Conservation (phyloP, 192 early-diverging fungal genomes). For the Coemansia sp. region DNA sequence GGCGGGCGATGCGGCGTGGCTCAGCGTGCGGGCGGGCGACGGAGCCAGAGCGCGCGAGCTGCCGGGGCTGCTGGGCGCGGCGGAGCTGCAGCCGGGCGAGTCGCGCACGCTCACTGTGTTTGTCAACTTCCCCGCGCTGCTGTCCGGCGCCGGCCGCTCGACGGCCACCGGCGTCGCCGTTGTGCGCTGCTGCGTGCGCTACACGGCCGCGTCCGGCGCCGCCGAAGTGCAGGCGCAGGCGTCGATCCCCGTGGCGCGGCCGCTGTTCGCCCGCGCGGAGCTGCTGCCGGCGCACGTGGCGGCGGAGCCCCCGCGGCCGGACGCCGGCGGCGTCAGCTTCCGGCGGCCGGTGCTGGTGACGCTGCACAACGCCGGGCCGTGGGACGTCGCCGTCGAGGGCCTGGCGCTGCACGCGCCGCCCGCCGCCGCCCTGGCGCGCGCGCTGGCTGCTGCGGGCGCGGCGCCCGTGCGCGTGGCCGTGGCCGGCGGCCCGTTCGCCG, state of each 20-base stretch:
- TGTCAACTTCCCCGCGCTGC: conserved; percentile 21
- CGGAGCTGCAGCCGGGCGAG: conserved; percentile 5
- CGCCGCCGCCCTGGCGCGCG: neutral
- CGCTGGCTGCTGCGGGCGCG: neutral
- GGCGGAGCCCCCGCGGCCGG: too few relatives aligned
- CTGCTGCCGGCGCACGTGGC: conserved; percentile 15
- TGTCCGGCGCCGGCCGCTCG: conserved; percentile 3
- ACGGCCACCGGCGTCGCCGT: neutral
- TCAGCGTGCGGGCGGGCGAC: neutral
- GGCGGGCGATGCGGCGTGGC: conserved; percentile 1
- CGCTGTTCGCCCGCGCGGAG: conserved; percentile 15
- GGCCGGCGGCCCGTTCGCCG: too few relatives aligned
- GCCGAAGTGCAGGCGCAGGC: neutral
- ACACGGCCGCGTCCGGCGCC: neutral
- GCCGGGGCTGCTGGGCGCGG: neutral
- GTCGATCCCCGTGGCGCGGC: conserved; percentile 21
- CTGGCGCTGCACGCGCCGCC: conserved; percentile 22
- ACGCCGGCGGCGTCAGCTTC: conserved; percentile 34
- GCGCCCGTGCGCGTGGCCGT: conserved; percentile 13
- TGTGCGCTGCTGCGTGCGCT: neutral
- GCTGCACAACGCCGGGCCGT: conserved; percentile 29
- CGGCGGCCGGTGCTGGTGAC: conserved; percentile 27
- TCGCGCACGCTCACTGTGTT: conserved; percentile 12
- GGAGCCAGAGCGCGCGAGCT: neutral
- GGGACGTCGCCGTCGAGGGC: conserved; percentile 14